Evolutionary conservation across 2,329 filamentous ascomycete species (phyloP).

Genomic region (Nectriaceae sp.): DNA sequence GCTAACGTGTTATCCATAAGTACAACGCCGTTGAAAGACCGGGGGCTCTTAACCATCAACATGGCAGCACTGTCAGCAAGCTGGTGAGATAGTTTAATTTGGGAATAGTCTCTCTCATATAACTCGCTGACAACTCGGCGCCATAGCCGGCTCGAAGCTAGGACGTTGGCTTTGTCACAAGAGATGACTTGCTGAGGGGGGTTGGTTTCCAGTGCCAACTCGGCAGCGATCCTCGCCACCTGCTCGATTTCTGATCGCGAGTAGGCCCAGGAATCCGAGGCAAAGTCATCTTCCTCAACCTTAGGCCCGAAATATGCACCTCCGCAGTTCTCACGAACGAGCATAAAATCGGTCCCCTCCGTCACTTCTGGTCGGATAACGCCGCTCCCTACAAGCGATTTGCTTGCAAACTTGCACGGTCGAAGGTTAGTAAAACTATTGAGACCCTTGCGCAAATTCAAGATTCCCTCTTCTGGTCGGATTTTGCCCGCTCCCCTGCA

Average conservation of each 20-base stretch:
- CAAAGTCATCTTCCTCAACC: neutral
- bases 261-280: neutral
- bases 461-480: neutral
- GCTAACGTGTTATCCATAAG: slow-evolving; percentile 81
- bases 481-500: no score
- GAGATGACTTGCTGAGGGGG: slow-evolving; percentile 61
- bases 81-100: slow-evolving; percentile 80
- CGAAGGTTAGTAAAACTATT: neutral
- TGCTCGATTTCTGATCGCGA: neutral
- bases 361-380: no score
- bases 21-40: slow-evolving; percentile 80
- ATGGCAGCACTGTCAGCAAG: slow-evolving; percentile 91
- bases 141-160: slow-evolving; percentile 85
- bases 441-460: neutral
- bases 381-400: neutral
- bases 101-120: slow-evolving; percentile 83
- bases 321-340: neutral
- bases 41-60: slow-evolving; percentile 91
- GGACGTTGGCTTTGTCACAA: slow-evolving; percentile 91
- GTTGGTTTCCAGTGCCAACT: neutral
- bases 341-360: neutral
- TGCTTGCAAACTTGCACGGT: neutral
- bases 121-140: slow-evolving; percentile 79
- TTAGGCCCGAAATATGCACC: neutral
- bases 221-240: neutral